Conservation (phyloP, 257 asterid species). For the Oldenlandia corymbosa region DNA sequence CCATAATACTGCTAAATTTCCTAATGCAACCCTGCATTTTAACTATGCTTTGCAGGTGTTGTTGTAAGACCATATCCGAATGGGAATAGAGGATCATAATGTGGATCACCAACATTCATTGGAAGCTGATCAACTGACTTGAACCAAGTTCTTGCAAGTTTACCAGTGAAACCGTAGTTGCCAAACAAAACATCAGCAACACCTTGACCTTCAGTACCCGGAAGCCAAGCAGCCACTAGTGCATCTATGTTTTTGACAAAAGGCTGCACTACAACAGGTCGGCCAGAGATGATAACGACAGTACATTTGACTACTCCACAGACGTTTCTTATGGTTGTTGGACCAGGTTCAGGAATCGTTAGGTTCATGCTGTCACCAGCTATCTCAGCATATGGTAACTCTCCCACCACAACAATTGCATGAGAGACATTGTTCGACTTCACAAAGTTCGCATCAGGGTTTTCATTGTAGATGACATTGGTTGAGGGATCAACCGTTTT, state of each 20-base stretch:
- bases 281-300: conserved; percentile 71
- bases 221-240: conserved; percentile 88
- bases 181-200: conserved; percentile 65
- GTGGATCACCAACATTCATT: conserved; percentile 70
- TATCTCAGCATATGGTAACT: conserved; percentile 61
- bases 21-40: not conserved
- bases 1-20: not conserved
- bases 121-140: conserved; percentile 69
- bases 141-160: conserved; percentile 85
- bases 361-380: conserved; percentile 60
- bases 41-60: conserved; percentile 20
- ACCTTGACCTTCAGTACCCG: conserved; percentile 81
- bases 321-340: conserved; percentile 41
- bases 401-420: conserved; percentile 78
- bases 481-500: conserved; percentile 73
- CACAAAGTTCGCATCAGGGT: conserved; percentile 45
- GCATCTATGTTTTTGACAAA: conserved; percentile 47
- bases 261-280: conserved; percentile 69
- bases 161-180: conserved; percentile 64
- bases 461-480: conserved; percentile 42
- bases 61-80: conserved; percentile 69
- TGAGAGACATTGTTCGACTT: conserved; percentile 45
- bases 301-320: conserved; percentile 57
- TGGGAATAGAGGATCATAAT: conserved; percentile 66
- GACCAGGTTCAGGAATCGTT: conserved; percentile 55